These are phyloP conservation scores for Fusarium nisikadoi DNA, from an alignment of 2,329 filamentous ascomycete genomes.

Conservation along the genomic window DNA sequence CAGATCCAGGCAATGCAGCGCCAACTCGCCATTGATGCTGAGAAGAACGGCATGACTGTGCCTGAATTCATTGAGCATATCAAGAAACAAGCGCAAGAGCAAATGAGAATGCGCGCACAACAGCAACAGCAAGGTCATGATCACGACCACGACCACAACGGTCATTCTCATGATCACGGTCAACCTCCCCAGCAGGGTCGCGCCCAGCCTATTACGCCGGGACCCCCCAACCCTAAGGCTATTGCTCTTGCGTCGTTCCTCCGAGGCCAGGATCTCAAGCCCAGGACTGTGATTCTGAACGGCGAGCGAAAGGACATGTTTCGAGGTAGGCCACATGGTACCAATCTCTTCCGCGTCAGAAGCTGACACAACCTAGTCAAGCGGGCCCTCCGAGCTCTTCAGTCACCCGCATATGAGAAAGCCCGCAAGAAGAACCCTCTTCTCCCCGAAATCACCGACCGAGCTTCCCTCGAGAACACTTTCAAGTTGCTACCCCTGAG, in stretches of 20 bases:
- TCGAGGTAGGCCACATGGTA: slow-evolving; percentile 69
- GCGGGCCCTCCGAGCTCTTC: slow-evolving; percentile 88
- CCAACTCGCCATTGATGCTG: slow-evolving; percentile 83
- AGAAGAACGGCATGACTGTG: slow-evolving; percentile 84
- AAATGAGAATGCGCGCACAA: slow-evolving; percentile 57
- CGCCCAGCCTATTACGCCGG: slow-evolving; percentile 75
- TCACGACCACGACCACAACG: slow-evolving; percentile 24
- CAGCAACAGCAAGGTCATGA: slow-evolving; percentile 54
- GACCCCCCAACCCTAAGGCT: slow-evolving; percentile 88
- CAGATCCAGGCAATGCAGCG: slow-evolving; percentile 87
- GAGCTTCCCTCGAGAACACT: slow-evolving; percentile 87
- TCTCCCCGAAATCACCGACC: slow-evolving; percentile 88
- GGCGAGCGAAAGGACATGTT: slow-evolving; percentile 99
- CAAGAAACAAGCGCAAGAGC: slow-evolving; percentile 66
- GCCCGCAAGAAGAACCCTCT: slow-evolving; percentile 89
- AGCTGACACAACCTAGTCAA: slow-evolving; percentile 72
- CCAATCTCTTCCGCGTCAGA: neutral
- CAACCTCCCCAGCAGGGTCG: slow-evolving; percentile 54
- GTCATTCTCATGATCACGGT: slow-evolving; percentile 31
- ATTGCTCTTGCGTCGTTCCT: slow-evolving; percentile 91
- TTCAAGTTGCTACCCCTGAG: slow-evolving; percentile 97
- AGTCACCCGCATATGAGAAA: slow-evolving; percentile 91
- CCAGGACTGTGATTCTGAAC: slow-evolving; percentile 89
- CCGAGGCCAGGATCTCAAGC: slow-evolving; percentile 84
- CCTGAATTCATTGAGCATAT: slow-evolving; percentile 83